These are phyloP conservation scores for Cladosporium sp. DNA, from an alignment of 2,329 filamentous ascomycete species.

Conservation along the genomic window DNA sequence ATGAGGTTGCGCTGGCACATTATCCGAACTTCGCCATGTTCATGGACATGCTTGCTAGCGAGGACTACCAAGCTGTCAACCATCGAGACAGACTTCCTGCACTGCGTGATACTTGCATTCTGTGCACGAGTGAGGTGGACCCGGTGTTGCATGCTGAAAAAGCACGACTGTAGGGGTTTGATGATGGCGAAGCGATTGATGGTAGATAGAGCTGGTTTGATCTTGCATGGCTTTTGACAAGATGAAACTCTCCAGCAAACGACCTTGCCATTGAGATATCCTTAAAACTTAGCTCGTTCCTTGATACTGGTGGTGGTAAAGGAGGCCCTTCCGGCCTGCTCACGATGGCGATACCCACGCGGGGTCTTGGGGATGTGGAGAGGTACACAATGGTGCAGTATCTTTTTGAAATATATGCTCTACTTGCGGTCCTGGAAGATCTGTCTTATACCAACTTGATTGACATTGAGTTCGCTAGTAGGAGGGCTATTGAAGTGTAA, in stretches of 20 bases:
- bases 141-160: slow-evolving; percentile 25
- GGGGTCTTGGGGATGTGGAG: too few relatives aligned
- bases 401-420: background rate
- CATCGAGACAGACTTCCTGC: slow-evolving; percentile 52
- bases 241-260: background rate
- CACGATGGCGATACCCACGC: too few relatives aligned
- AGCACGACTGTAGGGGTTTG: background rate
- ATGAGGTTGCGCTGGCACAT: slow-evolving; percentile 66
- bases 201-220: background rate
- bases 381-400: background rate
- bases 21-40: slow-evolving; percentile 65
- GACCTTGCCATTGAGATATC: too few relatives aligned
- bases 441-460: background rate
- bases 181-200: background rate
- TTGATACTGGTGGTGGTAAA: too few relatives aligned
- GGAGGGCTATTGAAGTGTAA: background rate
- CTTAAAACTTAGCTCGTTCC: too few relatives aligned
- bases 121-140: slow-evolving; percentile 42
- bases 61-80: slow-evolving; percentile 63
- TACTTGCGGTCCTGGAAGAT: background rate
- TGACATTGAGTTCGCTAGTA: background rate
- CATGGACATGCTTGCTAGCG: slow-evolving; percentile 60
- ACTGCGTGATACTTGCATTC: slow-evolving; percentile 41
- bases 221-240: background rate
- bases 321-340: too few relatives aligned